Evolutionary conservation across 495 filamentous ascomycete species (phyloP).

Genomic region (Aspergillus biplanus): DNA sequence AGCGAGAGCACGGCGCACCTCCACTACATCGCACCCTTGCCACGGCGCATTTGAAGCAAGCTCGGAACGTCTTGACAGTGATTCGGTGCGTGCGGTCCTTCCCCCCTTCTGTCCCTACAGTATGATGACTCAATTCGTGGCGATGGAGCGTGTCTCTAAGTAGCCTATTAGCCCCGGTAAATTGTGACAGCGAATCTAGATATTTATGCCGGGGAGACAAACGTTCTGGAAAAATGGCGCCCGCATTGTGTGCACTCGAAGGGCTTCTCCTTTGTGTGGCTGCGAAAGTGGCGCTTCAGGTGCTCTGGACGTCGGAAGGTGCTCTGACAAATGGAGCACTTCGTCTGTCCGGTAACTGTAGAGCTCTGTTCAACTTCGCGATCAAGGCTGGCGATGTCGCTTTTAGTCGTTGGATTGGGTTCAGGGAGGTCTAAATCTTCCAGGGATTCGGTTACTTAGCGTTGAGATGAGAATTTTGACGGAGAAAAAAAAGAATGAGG

Average conservation of each 20-base stretch:
- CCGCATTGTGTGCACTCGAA: conserved; percentile 70
- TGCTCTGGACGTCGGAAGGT: conserved; percentile 72
- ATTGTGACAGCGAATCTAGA: not conserved
- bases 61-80: conserved; percentile 54
- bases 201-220: conserved; percentile 22
- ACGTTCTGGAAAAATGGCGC: conserved; percentile 67
- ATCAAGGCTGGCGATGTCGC: conserved; percentile 27
- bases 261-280: conserved; percentile 71
- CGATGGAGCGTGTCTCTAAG: conserved; percentile 59
- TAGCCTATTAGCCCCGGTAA: conserved; percentile 1
- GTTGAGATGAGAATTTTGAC: not conserved
- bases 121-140: conserved; percentile 57
- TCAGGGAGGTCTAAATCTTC: conserved; percentile 28
- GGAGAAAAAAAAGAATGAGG: not conserved
- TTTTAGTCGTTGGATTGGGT: conserved; percentile 14
- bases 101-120: conserved; percentile 39
- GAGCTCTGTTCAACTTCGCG: conserved; percentile 25
- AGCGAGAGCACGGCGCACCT: conserved; percentile 55
- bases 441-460: not conserved
- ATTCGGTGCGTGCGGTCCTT: conserved; percentile 46
- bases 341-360: conserved; percentile 28
- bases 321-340: conserved; percentile 55
- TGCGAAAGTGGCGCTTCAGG: conserved; percentile 71
- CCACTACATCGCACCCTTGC: conserved; percentile 61
- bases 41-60: conserved; percentile 59